Percentiles rank a stretch among this genome's conserved stretches.
These are phyloP conservation scores for Hypoxylon rubiginosum DNA, from an alignment of 2,329 filamentous ascomycete species.

Conservation along the genomic window DNA sequence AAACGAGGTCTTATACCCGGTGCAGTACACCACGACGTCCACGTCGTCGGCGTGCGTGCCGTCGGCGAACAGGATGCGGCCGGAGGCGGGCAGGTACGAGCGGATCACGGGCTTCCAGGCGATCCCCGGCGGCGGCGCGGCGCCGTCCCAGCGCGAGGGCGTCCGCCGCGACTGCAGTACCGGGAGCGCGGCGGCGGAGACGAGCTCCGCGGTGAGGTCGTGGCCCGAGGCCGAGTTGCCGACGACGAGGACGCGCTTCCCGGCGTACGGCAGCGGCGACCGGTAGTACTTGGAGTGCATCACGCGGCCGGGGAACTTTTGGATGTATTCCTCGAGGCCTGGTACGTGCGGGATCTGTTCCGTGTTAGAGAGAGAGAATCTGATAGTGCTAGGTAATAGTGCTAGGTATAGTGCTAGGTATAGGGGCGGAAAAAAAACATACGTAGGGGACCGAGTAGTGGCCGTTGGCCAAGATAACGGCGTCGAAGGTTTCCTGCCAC, in stretches of 20 bases:
- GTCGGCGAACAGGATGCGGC: slow-evolving; percentile 60
- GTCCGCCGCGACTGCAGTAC: slow-evolving; percentile 67
- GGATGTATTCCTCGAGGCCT: slow-evolving; percentile 58
- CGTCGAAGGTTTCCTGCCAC: slow-evolving; percentile 67
- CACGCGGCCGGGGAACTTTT: slow-evolving; percentile 57
- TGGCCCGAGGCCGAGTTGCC: slow-evolving; percentile 62
- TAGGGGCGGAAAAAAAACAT: slow-evolving; percentile 37
- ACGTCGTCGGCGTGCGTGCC: slow-evolving; percentile 53
- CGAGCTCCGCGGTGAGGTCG: slow-evolving; percentile 57
- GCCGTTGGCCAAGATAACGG: slow-evolving; percentile 59
- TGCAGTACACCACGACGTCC: slow-evolving; percentile 59
- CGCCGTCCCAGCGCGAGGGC: slow-evolving; percentile 64
- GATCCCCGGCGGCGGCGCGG: slow-evolving; percentile 60
- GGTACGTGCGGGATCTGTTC: slow-evolving; percentile 61
- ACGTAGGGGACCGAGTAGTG: slow-evolving; percentile 63
- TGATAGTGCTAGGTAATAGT: too few relatives aligned
- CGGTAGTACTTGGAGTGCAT: slow-evolving; percentile 63
- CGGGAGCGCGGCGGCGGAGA: slow-evolving; percentile 55
- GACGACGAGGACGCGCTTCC: slow-evolving; percentile 56
- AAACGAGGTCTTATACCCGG: slow-evolving; percentile 59
- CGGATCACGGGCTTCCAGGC: slow-evolving; percentile 67
- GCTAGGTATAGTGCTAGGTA: not conserved
- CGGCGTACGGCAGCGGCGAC: slow-evolving; percentile 52
- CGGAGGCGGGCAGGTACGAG: slow-evolving; percentile 58
- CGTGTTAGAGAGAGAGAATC: too few relatives aligned